Conservation (phyloP, 257 asterid species). For the Solanum tarijense region DNA sequence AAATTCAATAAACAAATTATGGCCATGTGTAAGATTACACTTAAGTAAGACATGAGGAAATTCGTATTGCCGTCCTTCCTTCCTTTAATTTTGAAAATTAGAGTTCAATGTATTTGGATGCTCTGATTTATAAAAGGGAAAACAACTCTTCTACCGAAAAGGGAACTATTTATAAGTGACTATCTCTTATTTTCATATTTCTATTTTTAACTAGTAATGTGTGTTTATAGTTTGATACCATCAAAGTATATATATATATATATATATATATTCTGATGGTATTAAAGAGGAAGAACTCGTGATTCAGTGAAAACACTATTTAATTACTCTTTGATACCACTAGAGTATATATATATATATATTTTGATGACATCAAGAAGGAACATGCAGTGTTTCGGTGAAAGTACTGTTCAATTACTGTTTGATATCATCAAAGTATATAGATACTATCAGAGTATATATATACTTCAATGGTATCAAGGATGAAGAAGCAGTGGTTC, state of each 20-base stretch:
- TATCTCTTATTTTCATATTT: no score
- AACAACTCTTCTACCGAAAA: no score
- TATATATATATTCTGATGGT: not conserved
- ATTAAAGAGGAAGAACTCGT: not conserved
- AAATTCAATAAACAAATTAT: not conserved
- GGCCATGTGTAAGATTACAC: not conserved
- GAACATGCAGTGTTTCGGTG: accelerated
- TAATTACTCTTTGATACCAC: no score
- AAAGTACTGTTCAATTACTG: no score
- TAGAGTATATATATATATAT: no score
- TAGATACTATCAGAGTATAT: no score
- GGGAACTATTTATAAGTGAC: accelerated
- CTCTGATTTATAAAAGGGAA: no score
- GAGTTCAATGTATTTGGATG: not conserved
- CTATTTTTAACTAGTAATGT: not conserved
- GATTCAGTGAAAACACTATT: accelerated
- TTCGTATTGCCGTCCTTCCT: not conserved
- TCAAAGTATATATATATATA: not conserved
- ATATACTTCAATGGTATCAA: no score
- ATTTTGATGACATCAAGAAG: not conserved
- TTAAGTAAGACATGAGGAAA: not conserved
- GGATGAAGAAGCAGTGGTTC: not conserved
- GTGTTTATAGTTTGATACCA: accelerated
- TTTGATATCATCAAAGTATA: no score
- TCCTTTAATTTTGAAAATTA: not conserved